Evolutionary conservation across 2,329 filamentous ascomycete genomes (phyloP), one percentile per base, ranked within the genome.

Genomic region (Orbilia ellipsospora): DNA sequence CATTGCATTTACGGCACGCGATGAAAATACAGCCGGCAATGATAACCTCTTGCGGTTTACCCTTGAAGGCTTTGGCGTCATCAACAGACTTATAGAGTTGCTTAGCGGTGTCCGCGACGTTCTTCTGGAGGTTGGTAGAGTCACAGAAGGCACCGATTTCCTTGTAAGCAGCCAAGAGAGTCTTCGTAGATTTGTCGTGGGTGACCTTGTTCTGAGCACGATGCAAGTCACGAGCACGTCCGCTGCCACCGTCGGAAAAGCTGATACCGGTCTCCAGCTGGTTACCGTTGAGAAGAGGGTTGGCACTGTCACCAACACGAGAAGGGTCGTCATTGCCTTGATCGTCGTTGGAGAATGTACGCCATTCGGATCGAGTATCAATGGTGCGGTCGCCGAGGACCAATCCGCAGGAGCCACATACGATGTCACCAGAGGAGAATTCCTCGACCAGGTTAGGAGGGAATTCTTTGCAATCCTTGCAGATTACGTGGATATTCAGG

Each of bases 21-120:
- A 99, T 94, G 85, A 99, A 98, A 83, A 99, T 95, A 83, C 94
- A 97, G 5, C 94, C 93, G 4, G 95, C 95, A 78, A 98, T 94
- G 79, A 99, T 91, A 67, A 92, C 92, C 79, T 98, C 94, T 81
- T 94, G 91, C 0, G 92, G 91, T 84, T 99, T 99, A 81, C 94
- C 94, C 84, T 97, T 97, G 87, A 98, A 93, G 67, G 93, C 87
- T 82, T 94, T 94, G 81, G 90, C 90, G 83, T 99, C 95, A 80
- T 97, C 93, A 23, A 94, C 92, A 69, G 95, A 88, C 85, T 97
- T 98, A 88, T 91, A 99, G 78, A 98, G 90, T 82, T 96, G 92
- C 85, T 97, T 97, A 77, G 95, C 93, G 0, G 91, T 92, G 80
- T 97, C 93, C 60, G 92, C 90, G 48, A 96, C 92, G 68, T 90